Evolutionary conservation across 176 grass and related monocot genomes (phyloP), one percentile per base, ranked within the genome.

Genomic region (Microstegium vimineum): DNA sequence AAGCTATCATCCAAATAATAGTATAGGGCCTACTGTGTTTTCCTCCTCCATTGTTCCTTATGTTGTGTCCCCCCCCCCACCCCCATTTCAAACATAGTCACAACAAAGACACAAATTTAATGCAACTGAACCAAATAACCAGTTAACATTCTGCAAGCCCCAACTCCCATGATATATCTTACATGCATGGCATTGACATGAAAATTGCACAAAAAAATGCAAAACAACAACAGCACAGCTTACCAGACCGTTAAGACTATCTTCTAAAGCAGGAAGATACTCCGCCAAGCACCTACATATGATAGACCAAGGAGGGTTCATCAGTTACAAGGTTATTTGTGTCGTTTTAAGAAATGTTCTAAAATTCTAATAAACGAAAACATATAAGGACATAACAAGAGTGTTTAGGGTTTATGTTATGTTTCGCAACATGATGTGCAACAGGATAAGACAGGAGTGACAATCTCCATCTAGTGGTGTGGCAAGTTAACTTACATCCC

Each of bases 251-350:
- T 94, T 97, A 35, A 97, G 86, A 76, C 80, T 78, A 37, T 88
- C 94, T 92, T 97, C 92, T 76, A 97, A 81, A 57, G 75, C 36
- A 30, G 85, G 88, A 85, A 97, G 84, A 87, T 97, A 97, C 66
- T 90, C 90, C 5, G 89, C 89, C 90, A 97, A 89, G 73, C 92
- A 97, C 94, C 94, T 97, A 88, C 13, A 91, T 60, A 84, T 71
- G 85, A 75, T 65, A 81, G 37, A 86, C 42, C 35, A 84, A 66
- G 42, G 61, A 60, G 30, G 86, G 27, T 28, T 51, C 34, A 69
- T 76, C 61, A 73, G 69, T n/a, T 36, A 75, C 40, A 60, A 75
- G 51, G 34, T 69, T 1, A 38, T 22, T 18, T 75, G 16, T 42
- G 52, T 75, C 62, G 51, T 76, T 68, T 26, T 27, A 2, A 73